Conservation (phyloP, 805 yeast species). For the Alloascoidea hylecoeti region DNA sequence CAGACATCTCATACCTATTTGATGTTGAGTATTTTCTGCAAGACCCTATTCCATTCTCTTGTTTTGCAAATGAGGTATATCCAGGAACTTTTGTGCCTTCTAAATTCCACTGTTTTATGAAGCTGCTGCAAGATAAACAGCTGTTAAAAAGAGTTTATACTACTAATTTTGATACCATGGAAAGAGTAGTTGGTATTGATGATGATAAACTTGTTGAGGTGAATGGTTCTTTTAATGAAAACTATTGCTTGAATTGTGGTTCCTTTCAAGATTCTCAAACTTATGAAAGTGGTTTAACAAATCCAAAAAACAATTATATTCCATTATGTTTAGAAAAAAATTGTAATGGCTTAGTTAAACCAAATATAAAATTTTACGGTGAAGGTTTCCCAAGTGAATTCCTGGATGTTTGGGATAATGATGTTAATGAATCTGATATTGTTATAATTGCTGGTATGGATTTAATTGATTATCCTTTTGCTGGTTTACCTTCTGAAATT, state of each 20-base stretch:
- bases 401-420: neutral
- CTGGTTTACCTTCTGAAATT: neutral
- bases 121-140: neutral
- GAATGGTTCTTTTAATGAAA: neutral
- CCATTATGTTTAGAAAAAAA: neutral
- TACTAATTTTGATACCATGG: neutral
- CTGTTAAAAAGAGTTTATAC: neutral
- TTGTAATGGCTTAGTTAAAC: neutral
- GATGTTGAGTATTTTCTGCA: neutral
- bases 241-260: neutral
- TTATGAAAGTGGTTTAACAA: neutral
- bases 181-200: neutral
- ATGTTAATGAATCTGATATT: neutral
- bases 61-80: slow-evolving; percentile 1
- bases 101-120: neutral
- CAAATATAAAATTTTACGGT: neutral
- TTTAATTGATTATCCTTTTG: neutral
- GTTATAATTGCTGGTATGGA: neutral
- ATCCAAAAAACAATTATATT: neutral
- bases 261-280: neutral
- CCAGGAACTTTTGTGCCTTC: neutral
- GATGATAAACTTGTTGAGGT: neutral
- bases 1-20: neutral
- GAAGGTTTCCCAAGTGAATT: neutral
- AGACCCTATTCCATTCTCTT: neutral